Conservation (phyloP, 371 early-diverging fungal species). For the Nematocida sp. region DNA sequence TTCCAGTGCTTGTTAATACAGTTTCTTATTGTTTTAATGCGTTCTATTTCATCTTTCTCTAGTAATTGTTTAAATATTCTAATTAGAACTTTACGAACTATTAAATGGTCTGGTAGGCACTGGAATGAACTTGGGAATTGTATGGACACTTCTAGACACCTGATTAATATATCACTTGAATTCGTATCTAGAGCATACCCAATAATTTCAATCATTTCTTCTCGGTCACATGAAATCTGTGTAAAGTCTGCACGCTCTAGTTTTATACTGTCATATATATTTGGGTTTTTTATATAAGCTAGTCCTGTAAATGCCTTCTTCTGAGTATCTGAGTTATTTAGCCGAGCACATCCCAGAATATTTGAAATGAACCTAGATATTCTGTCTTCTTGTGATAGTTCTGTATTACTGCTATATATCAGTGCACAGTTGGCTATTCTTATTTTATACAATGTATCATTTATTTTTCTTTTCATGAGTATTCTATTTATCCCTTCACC, state of each 20-base stretch:
- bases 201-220: neutral
- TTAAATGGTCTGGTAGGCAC: neutral
- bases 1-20: neutral
- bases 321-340: neutral
- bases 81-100: neutral
- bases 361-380: neutral
- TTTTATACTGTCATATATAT: neutral
- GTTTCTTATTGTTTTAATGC: neutral
- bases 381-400: neutral
- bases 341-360: neutral
- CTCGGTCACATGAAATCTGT: neutral
- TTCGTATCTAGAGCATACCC: neutral
- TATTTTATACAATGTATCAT: neutral
- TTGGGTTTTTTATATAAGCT: neutral
- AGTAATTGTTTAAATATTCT: neutral
- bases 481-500: neutral
- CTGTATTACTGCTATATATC: neutral
- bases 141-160: neutral
- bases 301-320: neutral
- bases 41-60: neutral
- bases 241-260: neutral
- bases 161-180: neutral
- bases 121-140: neutral
- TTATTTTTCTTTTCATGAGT: neutral
- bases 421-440: neutral